Evolutionary conservation across 148 eudicot species (phyloP).

Genomic region (Amaranthus cruentus): DNA sequence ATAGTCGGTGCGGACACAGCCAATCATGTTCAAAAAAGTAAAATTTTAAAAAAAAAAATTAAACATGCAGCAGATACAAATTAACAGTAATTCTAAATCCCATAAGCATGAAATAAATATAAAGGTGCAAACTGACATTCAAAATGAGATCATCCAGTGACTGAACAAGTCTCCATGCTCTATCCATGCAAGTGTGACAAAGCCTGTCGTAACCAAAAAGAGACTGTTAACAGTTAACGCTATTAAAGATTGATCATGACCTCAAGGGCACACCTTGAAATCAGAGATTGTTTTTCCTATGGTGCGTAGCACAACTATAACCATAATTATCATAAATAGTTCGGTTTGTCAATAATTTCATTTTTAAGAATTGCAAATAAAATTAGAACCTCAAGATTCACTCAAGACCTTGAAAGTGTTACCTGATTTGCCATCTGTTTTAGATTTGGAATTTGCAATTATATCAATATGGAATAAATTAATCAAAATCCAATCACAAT

Average conservation of each 20-base stretch:
- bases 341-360: no score
- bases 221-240: neutral
- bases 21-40: neutral
- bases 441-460: no score
- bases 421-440: no score
- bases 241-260: neutral
- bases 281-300: no score
- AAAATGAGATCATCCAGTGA: slow-evolving; percentile 50
- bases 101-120: neutral
- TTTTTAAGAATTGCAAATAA: no score
- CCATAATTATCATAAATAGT: no score
- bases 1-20: neutral
- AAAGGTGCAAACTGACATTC: slow-evolving; percentile 45
- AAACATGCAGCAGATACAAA: neutral
- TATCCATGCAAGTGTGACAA: slow-evolving; percentile 57
- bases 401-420: no score
- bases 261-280: no score
- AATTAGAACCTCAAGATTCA: no score
- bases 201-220: slow-evolving; percentile 38
- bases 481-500: no score
- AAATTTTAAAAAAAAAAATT: neutral
- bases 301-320: no score
- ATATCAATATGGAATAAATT: no score
- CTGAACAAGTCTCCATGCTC: slow-evolving; percentile 60
- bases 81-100: neutral